A percentile compares a stretch with the other conserved stretches of the same genome.
phyloP scores from a whole-genome alignment of 352 stramenopile species.

The Phytopythium helicoides region DNA sequence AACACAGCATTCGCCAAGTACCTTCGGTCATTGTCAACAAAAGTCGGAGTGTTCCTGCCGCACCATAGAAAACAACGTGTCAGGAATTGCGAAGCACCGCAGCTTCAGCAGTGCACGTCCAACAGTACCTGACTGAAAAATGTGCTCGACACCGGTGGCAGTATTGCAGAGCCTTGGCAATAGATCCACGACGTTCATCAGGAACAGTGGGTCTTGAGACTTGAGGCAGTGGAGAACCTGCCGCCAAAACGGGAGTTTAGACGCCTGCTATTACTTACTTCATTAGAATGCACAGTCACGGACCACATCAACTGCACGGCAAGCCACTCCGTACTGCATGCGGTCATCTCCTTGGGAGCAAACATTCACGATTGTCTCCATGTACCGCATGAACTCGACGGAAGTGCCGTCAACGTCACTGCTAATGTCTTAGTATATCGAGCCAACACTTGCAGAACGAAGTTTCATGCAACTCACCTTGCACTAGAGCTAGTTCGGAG shows the following conservation, averaged over 20 bases:
- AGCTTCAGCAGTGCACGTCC: too few species aligned
- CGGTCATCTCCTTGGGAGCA: constrained; percentile 50
- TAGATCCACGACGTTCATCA: constrained; percentile 85
- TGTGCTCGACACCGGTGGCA: constrained; percentile 56
- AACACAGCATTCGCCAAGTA: too few species aligned
- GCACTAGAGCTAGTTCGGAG: constrained; percentile 41
- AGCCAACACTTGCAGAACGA: neutral
- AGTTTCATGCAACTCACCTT: too few species aligned
- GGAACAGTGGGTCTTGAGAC: constrained; percentile 73
- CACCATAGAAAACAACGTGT: constrained; percentile 1
- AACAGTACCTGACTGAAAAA: constrained; percentile 86
- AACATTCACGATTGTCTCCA: constrained; percentile 70
- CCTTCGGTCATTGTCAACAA: constrained; percentile 67
- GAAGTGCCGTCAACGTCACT: constrained; percentile 50
- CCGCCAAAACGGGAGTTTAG: too few species aligned
- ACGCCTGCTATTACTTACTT: too few species aligned
- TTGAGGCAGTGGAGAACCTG: constrained; percentile 74
- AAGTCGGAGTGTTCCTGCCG: constrained; percentile 58
- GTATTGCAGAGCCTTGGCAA: constrained; percentile 70
- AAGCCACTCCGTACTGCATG: constrained; percentile 59
- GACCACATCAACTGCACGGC: constrained; percentile 40
- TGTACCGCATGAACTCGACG: constrained; percentile 74
- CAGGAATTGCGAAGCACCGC: too few species aligned
- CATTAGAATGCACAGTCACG: constrained; percentile 6
- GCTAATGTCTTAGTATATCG: too few species aligned